A percentile compares a stretch with the other conserved stretches of the same genome.
Conservation (phyloP, 2,329 filamentous ascomycete species). For the Xylaria multiplex region DNA sequence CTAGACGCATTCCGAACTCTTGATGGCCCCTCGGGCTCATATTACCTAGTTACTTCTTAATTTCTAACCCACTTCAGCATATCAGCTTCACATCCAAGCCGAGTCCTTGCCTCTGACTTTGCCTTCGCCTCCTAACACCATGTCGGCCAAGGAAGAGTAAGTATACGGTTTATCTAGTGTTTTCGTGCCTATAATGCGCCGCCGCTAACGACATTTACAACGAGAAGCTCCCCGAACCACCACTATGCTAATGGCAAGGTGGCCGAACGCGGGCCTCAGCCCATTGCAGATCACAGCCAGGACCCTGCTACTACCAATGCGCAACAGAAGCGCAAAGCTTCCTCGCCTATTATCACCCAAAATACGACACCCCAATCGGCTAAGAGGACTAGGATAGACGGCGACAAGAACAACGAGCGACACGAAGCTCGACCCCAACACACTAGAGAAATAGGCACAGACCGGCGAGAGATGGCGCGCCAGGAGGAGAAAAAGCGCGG, state of each 20-base stretch:
- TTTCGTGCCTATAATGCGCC: background rate
- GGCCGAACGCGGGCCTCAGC: conserved; percentile 27
- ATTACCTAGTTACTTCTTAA: conserved; percentile 17
- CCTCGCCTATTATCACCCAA: conserved; percentile 36
- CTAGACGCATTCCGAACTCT: conserved; percentile 14
- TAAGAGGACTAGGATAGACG: conserved; percentile 42
- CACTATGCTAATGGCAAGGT: conserved; percentile 33
- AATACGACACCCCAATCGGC: conserved; percentile 42
- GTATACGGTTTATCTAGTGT: conserved; percentile 19
- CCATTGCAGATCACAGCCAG: conserved; percentile 27
- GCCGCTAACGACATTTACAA: conserved; percentile 25
- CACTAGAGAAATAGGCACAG: conserved; percentile 37
- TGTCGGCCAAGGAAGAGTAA: conserved; percentile 42
- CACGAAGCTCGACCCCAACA: conserved; percentile 26
- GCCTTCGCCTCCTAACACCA: conserved; percentile 20
- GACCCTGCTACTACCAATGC: conserved; percentile 22
- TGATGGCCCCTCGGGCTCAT: background rate
- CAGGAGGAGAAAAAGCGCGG: conserved; percentile 84
- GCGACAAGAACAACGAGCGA: conserved; percentile 36
- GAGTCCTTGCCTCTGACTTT: conserved; percentile 1
- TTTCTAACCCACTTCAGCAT: conserved; percentile 34
- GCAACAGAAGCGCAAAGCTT: conserved; percentile 50
- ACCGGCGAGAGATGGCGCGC: conserved; percentile 57
- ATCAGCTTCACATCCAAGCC: conserved; percentile 23
- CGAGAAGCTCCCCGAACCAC: conserved; percentile 37